Conservation (phyloP, 805 yeast genomes). For the Pichia membranifaciens region DNA sequence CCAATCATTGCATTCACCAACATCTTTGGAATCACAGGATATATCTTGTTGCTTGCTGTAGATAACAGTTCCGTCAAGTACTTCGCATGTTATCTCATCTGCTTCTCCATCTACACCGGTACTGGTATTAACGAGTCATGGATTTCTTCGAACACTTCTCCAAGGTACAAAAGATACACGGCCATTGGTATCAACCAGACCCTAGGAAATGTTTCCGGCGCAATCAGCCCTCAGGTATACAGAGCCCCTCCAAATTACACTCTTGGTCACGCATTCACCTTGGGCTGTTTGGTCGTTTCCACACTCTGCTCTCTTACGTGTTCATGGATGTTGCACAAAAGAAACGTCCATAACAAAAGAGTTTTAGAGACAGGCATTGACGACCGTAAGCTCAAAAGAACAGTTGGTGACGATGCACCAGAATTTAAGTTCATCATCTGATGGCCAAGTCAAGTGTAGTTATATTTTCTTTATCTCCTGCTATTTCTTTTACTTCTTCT, state of each 20-base stretch:
- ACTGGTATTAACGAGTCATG: slow-evolving; percentile 38
- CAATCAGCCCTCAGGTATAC: slow-evolving; percentile 39
- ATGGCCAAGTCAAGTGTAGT: neutral
- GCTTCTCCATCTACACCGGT: slow-evolving; percentile 24
- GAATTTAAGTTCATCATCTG: slow-evolving; percentile 3
- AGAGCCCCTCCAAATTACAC: slow-evolving; percentile 32
- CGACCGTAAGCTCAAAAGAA: slow-evolving; percentile 3
- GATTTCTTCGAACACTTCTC: slow-evolving; percentile 39
- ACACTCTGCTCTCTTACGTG: neutral
- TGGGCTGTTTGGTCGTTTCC: slow-evolving; percentile 23
- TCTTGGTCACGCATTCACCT: slow-evolving; percentile 36
- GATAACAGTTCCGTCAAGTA: slow-evolving; percentile 4
- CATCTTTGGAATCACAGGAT: slow-evolving; percentile 7
- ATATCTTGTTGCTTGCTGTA: slow-evolving; percentile 3
- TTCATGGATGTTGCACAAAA: slow-evolving; percentile 1
- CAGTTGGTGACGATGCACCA: slow-evolving; percentile 6
- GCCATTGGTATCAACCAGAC: slow-evolving; percentile 39
- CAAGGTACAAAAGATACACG: slow-evolving; percentile 38
- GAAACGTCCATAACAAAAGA: slow-evolving; percentile 3
- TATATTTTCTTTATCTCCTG: neutral
- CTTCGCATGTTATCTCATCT: slow-evolving; percentile 15
- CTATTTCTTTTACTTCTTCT: neutral
- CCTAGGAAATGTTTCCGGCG: slow-evolving; percentile 42
- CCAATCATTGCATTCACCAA: slow-evolving; percentile 5
- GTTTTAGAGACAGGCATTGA: slow-evolving; percentile 7